Conservation (phyloP, 2,329 filamentous ascomycete genomes). For the Dothistroma septosporum region DNA sequence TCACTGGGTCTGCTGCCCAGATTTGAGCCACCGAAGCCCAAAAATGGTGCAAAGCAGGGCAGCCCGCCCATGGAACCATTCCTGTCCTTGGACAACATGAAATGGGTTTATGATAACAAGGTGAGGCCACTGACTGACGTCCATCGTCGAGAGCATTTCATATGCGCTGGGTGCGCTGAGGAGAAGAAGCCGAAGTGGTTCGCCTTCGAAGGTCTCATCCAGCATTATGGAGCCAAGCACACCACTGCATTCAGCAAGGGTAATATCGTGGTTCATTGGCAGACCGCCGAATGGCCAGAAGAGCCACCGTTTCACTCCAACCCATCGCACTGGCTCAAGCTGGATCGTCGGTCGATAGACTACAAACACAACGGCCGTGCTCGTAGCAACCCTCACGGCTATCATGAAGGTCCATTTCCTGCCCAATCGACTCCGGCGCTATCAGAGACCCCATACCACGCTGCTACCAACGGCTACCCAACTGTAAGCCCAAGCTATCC, state of each 20-base stretch:
- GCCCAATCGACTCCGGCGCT: constrained; percentile 7
- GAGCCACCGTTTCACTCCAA: constrained; percentile 67
- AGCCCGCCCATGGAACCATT: constrained; percentile 26
- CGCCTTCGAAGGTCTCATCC: constrained; percentile 72
- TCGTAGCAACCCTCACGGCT: constrained; percentile 18
- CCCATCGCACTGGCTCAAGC: constrained; percentile 30
- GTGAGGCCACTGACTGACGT: constrained; percentile 65
- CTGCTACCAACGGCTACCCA: constrained; percentile 9
- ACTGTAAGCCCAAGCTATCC: constrained; percentile 2
- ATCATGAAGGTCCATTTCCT: constrained; percentile 7
- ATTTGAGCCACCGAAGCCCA: constrained; percentile 14
- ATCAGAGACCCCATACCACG: constrained; percentile 17
- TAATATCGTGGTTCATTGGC: constrained; percentile 72
- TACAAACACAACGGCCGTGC: constrained; percentile 11
- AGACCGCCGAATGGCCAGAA: constrained; percentile 70
- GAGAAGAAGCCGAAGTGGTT: constrained; percentile 63
- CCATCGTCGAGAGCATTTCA: constrained; percentile 67
- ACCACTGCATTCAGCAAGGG: constrained; percentile 65
- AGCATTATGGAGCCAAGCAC: constrained; percentile 81
- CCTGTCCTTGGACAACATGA: constrained; percentile 78
- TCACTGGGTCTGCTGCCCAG: constrained; percentile 23
- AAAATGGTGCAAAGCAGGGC: constrained; percentile 13
- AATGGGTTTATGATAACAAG: constrained; percentile 75
- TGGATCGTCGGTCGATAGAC: constrained; percentile 16
- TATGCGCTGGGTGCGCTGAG: constrained; percentile 62